Base-by-base conservation (phyloP, 148 eudicot genomes). In the Camellia lanceoleosa region DNA sequence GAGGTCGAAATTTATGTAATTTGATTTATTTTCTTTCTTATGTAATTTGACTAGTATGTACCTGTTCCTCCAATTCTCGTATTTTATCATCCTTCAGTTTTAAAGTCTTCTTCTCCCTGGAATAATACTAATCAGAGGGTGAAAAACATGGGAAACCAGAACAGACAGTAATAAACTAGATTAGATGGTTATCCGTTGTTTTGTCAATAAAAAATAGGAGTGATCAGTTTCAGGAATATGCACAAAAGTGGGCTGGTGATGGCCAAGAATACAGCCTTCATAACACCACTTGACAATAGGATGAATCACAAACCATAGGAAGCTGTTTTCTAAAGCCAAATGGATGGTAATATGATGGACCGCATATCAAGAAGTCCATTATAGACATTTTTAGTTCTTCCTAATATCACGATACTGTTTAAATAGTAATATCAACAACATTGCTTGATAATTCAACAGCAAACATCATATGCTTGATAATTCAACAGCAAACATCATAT, bases 61-160 rank as follows among this genome's bases (percentile, higher is more conserved):
- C 99, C 97, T 95, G 93, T 78, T 91, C 92, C 85, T 93, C 97
- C 83, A 93, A 87, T 74, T 87, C 87, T 41, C 59, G 83, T 83
- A 95, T 87, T 86, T 87, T 90, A n/a, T 83, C 79, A 41, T 93
- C 93, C 85, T 92, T 90, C 79, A 74, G 78, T 76, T 55, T 80
- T 63, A 86, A 59, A 74, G 86, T 86, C 86, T 80, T 90, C 89
- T 89, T 84, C 86, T 92, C 94, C 93, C 97, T 93, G 80, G 63
- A 82, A 75, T 42, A 20, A 30, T 30, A 30, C 38, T 30, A 30
- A 30, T 54, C 68, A 42, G 44, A 13, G 30, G n/a, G 20, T 54
- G 62, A 42, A 42, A 19, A 59, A 77, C 4, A 0, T 14, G 5
- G 60, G 44, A 16, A 38, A 30, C 12, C n/a, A n/a, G 4, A 38